Conservation (phyloP, 2,329 filamentous ascomycete genomes). For the Fusarium phyllophilum region DNA sequence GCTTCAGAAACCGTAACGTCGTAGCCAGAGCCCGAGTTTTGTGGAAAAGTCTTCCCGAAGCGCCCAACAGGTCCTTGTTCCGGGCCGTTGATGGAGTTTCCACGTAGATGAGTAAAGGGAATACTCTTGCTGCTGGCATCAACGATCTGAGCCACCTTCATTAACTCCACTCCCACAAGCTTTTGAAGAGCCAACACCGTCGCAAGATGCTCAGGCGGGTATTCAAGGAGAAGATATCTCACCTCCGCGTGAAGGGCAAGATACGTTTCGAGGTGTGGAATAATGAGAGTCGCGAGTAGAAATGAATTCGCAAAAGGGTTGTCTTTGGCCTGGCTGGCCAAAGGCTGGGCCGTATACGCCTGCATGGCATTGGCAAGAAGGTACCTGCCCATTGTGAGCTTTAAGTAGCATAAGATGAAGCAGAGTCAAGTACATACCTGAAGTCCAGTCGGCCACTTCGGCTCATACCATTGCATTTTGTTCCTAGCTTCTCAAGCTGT, state of each 20-base stretch:
- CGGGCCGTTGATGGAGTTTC: constrained; percentile 44
- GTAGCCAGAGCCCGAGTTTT: constrained; percentile 42
- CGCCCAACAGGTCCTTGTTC: constrained; percentile 38
- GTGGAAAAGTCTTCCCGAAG: constrained; percentile 31
- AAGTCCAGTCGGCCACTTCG: constrained; percentile 68
- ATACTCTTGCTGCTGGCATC: constrained; percentile 54
- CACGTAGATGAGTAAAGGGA: constrained; percentile 54
- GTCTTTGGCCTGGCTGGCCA: constrained; percentile 60
- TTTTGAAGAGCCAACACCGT: constrained; percentile 68
- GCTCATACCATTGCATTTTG: constrained; percentile 59
- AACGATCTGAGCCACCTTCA: constrained; percentile 69
- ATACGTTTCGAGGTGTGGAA: constrained; percentile 70
- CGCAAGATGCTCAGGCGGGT: constrained; percentile 64
- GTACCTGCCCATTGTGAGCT: constrained; percentile 55
- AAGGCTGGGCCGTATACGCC: constrained; percentile 61
- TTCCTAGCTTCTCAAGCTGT: constrained; percentile 65
- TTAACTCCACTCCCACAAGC: constrained; percentile 64
- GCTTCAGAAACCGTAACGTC: constrained; percentile 58
- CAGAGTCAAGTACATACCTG: constrained; percentile 54
- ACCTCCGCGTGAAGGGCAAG: constrained; percentile 63
- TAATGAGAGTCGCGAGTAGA: constrained; percentile 66
- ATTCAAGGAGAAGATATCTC: constrained; percentile 68
- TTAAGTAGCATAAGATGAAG: background rate
- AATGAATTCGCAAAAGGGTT: constrained; percentile 65
- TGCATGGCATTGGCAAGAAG: constrained; percentile 71